A percentile compares a stretch with the other conserved stretches of the same genome.
These are phyloP conservation scores for Citrus mangshanensis DNA, from an alignment of 345 rosid species.

Conservation along the genomic window DNA sequence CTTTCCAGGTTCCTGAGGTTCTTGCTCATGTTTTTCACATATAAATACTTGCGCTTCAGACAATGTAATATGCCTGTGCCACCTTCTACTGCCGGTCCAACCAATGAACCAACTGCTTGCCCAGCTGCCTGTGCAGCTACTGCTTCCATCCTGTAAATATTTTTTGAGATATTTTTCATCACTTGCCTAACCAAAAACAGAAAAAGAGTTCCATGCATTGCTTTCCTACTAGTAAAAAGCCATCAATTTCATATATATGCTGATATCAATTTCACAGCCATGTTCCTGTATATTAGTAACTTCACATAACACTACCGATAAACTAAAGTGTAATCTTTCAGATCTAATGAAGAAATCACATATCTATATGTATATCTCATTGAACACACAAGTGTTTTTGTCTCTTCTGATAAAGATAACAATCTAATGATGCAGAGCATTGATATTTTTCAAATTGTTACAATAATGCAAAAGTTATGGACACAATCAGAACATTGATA, in stretches of 20 bases:
- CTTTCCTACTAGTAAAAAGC: neutral
- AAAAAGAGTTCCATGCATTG: conserved; percentile 2
- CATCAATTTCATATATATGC: no score
- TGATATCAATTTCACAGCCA: neutral
- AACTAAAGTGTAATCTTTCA: neutral
- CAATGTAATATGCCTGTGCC: neutral
- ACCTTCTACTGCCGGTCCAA: neutral
- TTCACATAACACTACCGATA: neutral
- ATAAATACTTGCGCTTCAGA: neutral
- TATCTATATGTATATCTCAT: no score
- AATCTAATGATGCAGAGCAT: neutral
- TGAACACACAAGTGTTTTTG: no score
- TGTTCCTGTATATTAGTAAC: neutral
- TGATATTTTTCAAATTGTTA: neutral
- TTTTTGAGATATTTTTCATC: no score
- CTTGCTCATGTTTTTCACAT: neutral
- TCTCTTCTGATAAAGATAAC: no score
- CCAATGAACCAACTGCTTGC: neutral
- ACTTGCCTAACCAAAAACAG: neutral
- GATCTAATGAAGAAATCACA: no score
- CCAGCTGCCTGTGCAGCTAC: neutral
- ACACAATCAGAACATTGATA: no score
- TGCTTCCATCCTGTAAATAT: neutral
- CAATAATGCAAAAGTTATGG: neutral
- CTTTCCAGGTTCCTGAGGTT: neutral